Evolutionary conservation across 1,284 basidiomycete species (phyloP).

Genomic region (Tilletia setariae): DNA sequence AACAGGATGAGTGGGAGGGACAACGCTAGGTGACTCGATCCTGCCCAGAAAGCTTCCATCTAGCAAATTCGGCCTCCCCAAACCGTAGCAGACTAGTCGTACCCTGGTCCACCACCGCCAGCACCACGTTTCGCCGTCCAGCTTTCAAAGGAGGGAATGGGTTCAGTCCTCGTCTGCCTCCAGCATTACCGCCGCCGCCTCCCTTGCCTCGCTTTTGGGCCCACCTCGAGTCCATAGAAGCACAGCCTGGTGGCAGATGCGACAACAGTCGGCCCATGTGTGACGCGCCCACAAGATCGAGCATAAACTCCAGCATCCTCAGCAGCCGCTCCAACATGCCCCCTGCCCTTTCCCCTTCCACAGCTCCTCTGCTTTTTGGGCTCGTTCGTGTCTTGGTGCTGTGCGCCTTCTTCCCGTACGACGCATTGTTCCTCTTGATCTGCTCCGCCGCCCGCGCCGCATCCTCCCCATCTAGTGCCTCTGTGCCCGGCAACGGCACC

Average conservation of each 20-base stretch:
- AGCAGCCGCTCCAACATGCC: background rate
- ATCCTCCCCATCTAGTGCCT: slow-evolving; percentile 8
- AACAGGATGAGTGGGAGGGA: no score
- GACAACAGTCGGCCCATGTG: background rate
- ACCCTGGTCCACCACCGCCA: slow-evolving; percentile 86
- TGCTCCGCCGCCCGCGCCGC: background rate
- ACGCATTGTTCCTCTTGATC: slow-evolving; percentile 3
- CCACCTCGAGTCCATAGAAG: no score
- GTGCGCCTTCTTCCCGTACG: slow-evolving; percentile 10
- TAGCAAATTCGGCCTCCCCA: slow-evolving; percentile 73
- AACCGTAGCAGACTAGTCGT: slow-evolving; percentile 85
- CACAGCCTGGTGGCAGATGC: background rate
- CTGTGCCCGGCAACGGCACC: slow-evolving; percentile 35
- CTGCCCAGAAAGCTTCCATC: background rate
- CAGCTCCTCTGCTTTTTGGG: background rate
- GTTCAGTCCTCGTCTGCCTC: slow-evolving; percentile 22
- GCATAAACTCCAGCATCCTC: slow-evolving; percentile 18
- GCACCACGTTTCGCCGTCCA: slow-evolving; percentile 77
- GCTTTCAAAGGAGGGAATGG: slow-evolving; percentile 64
- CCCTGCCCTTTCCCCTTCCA: background rate
- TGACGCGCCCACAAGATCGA: background rate
- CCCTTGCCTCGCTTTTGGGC: no score
- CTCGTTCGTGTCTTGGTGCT: background rate
- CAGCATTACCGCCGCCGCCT: background rate
- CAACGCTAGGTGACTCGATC: background rate